These are phyloP conservation scores for Parafenestella ontariensis DNA, from an alignment of 2,329 filamentous ascomycete genomes.

Conservation along the genomic window DNA sequence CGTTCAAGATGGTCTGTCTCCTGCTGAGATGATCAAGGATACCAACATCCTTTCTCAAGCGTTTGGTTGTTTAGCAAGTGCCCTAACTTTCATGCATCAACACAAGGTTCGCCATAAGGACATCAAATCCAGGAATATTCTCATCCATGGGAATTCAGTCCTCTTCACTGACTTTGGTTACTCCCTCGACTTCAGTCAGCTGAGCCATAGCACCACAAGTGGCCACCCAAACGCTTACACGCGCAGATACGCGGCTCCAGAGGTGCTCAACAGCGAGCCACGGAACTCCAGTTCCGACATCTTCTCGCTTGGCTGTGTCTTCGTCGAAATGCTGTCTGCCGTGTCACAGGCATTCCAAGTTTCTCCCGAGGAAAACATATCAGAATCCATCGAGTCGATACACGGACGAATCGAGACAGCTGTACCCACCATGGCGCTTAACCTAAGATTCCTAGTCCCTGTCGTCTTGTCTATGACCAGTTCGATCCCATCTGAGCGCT, in stretches of 20 bases:
- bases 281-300: conserved; percentile 25
- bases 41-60: conserved; percentile 1
- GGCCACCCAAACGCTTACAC: conserved; percentile 8
- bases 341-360: background rate
- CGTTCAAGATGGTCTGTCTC: background rate
- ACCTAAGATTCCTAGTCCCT: no score
- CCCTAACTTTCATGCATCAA: conserved; percentile 14
- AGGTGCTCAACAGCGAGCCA: conserved; percentile 8
- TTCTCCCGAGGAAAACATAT: background rate
- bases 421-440: no score
- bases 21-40: background rate
- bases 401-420: no score
- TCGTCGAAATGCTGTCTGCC: conserved; percentile 18
- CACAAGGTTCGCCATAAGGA: conserved; percentile 16
- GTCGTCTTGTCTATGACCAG: no score
- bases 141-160: conserved; percentile 12
- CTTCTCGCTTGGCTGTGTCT: conserved; percentile 30
- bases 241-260: conserved; percentile 14
- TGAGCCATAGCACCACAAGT: background rate
- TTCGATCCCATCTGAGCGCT: no score
- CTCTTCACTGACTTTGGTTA: conserved; percentile 24
- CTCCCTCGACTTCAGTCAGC: background rate
- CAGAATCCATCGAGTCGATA: no score
- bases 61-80: conserved; percentile 19
- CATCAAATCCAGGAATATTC: conserved; percentile 17